Evolutionary conservation across 2,329 filamentous ascomycete species (phyloP).

Genomic region (Epichloe gansuensis): DNA sequence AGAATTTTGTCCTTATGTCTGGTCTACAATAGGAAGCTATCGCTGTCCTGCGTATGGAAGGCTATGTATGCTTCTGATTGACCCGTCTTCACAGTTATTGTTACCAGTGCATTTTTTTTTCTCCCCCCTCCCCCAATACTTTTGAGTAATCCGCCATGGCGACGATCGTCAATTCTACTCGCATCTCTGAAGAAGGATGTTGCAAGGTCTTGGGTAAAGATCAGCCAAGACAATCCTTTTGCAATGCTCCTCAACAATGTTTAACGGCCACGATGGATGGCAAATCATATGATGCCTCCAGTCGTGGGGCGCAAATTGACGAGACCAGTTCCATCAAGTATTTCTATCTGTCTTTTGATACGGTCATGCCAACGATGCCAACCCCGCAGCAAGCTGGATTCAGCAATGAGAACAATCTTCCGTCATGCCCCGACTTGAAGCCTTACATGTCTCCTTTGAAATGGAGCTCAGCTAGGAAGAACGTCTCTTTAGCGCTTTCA

Average conservation of each 20-base stretch:
- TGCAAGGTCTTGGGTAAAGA: background rate
- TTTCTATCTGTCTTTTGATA: conserved; percentile 29
- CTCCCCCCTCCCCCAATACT: background rate
- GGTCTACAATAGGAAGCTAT: background rate
- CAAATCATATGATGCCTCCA: background rate
- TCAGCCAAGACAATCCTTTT: background rate
- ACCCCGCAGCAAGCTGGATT: conserved; percentile 8
- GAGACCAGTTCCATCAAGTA: conserved; percentile 20
- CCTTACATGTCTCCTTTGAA: conserved; percentile 57
- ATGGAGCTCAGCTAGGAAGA: conserved; percentile 61
- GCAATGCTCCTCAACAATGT: background rate
- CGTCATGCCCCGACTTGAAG: conserved; percentile 50
- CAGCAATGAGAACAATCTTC: conserved; percentile 26
- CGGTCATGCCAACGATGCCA: conserved; percentile 20
- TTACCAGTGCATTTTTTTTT: background rate
- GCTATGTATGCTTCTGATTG: background rate
- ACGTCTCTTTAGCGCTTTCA: conserved; percentile 56
- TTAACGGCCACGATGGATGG: background rate
- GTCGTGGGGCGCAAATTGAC: conserved; percentile 1
- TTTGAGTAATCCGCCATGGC: background rate
- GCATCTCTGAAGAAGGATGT: background rate
- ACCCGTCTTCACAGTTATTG: background rate
- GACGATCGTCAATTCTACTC: background rate
- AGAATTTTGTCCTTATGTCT: background rate
- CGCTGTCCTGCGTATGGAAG: background rate